phyloP scores from a whole-genome alignment of 257 asterid genomes.

The Ajuga chamaepitys region DNA sequence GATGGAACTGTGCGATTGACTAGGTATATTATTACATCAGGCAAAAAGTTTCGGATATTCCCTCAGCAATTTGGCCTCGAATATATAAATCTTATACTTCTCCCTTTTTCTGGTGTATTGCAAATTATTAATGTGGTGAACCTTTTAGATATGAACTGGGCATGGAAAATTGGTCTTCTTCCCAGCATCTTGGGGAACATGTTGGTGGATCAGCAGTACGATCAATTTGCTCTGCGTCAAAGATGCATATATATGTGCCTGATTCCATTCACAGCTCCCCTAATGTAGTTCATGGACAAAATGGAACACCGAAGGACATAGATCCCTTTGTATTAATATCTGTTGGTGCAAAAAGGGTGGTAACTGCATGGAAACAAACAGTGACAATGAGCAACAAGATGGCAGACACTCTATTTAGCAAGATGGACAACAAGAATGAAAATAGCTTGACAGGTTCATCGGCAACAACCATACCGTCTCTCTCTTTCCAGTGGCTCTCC shows the following conservation, averaged over 20 bases:
- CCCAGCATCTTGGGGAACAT: constrained; percentile 89
- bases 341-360: constrained; percentile 95
- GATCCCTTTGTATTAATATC: constrained; percentile 64
- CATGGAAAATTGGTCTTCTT: constrained; percentile 58
- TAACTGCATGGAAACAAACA: constrained; percentile 85
- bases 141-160: constrained; percentile 61
- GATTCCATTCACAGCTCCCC: constrained; percentile 29
- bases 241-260: constrained; percentile 38
- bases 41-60: neutral
- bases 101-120: neutral
- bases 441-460: constrained; percentile 27
- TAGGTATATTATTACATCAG: constrained; percentile 41
- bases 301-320: constrained; percentile 25
- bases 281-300: constrained; percentile 22
- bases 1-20: constrained; percentile 97
- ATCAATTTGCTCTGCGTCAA: constrained; percentile 64
- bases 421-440: constrained; percentile 22
- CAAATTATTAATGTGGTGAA: constrained; percentile 13
- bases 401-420: constrained; percentile 20
- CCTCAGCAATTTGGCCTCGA: neutral
- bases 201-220: constrained; percentile 98
- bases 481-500: constrained; percentile 91
- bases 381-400: constrained; percentile 22
- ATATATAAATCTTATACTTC: neutral
- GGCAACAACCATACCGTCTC: constrained; percentile 20